These are phyloP conservation scores for Tribonema minus DNA, from an alignment of 108 stramenopile genomes.

Conservation along the genomic window DNA sequence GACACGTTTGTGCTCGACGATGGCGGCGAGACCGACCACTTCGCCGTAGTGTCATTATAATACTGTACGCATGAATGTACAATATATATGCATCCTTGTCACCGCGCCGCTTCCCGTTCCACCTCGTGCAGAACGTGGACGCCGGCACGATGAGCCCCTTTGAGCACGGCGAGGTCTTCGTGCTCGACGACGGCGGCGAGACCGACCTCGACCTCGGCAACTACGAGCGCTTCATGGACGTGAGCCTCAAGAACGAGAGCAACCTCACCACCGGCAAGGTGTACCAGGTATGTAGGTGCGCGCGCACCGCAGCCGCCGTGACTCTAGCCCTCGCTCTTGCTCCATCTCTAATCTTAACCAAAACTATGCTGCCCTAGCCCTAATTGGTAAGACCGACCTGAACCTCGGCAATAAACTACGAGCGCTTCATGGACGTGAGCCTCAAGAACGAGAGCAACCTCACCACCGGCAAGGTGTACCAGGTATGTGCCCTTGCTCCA, in stretches of 20 bases:
- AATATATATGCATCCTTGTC: too few relatives aligned
- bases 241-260: constrained; percentile 75
- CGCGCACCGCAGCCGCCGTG: too few relatives aligned
- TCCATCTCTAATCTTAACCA: too few relatives aligned
- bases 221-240: constrained; percentile 91
- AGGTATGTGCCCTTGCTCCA: too few relatives aligned
- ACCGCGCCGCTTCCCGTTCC: too few relatives aligned
- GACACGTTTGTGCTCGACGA: too few relatives aligned
- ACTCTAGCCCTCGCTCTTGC: too few relatives aligned
- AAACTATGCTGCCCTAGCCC: too few relatives aligned
- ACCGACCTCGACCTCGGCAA: constrained; percentile 97
- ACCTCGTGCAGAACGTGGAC: constrained; percentile 92
- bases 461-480: constrained; percentile 95
- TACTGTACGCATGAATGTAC: too few relatives aligned
- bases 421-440: constrained; percentile 83
- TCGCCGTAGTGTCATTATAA: too few relatives aligned
- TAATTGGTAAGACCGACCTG: constrained; percentile 97
- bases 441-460: constrained; percentile 84
- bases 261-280: constrained; percentile 96
- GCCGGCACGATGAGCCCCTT: constrained; percentile 97
- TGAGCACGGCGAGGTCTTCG: constrained; percentile 75
- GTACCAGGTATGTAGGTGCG: too few relatives aligned
- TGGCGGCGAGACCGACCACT: constrained; percentile 96
- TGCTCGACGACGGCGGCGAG: constrained; percentile 94
- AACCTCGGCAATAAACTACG: constrained; percentile 98